phyloP scores from a whole-genome alignment of 2,329 filamentous ascomycete species.

The Rhexocercosporidium sp. region DNA sequence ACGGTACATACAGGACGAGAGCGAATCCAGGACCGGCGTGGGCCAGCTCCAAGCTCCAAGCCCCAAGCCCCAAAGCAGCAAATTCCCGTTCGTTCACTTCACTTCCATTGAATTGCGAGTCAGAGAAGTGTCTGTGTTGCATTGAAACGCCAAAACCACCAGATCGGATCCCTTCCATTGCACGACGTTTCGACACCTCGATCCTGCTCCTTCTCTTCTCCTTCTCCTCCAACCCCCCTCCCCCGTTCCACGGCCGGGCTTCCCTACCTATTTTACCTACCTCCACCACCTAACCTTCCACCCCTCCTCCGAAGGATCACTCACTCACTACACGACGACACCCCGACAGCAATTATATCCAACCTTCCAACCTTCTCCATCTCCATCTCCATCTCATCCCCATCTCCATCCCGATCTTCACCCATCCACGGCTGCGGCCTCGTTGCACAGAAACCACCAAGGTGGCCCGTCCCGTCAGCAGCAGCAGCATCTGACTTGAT shows the following conservation, averaged over 20 bases:
- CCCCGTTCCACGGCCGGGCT: not conserved
- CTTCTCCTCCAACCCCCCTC: not conserved
- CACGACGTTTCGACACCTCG: not conserved
- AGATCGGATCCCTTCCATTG: not conserved
- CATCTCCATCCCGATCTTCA: not conserved
- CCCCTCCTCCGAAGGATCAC: slow-evolving; percentile 9
- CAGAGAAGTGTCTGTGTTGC: slow-evolving; percentile 13
- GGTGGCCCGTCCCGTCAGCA: not conserved
- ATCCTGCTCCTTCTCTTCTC: not conserved
- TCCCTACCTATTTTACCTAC: not conserved
- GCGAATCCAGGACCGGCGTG: not conserved
- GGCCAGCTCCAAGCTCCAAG: not conserved
- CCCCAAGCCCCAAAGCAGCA: too few species aligned
- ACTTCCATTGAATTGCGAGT: slow-evolving; percentile 13
- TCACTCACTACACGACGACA: not conserved
- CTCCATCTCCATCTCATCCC: not conserved
- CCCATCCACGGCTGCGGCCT: not conserved
- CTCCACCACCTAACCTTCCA: not conserved
- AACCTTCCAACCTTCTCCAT: not conserved
- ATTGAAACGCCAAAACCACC: slow-evolving; percentile 16
- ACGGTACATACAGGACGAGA: too few species aligned
- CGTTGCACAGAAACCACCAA: not conserved
- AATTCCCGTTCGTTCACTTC: not conserved
- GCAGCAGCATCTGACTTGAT: not conserved
- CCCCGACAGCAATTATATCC: not conserved